Base-by-base conservation (phyloP, 208 protist genomes). In the Wallacemonas sp. region DNA sequence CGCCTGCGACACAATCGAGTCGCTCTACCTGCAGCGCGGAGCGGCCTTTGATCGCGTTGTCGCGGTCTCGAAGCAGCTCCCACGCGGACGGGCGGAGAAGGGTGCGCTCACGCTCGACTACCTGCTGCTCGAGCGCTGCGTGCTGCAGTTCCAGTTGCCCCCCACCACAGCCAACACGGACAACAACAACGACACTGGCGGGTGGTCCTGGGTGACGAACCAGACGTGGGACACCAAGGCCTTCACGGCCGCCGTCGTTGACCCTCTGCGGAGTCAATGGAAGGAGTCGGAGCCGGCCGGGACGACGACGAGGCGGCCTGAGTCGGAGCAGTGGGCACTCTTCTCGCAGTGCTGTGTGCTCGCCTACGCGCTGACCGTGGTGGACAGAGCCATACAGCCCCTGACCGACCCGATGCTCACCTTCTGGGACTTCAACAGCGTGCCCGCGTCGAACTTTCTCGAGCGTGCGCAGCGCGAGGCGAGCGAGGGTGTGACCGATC, bases 401-500 rank as follows among this genome's bases (percentile, higher is more conserved):
- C 71, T 94, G 18, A 72, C 65, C 11, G 77, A 87, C 22, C 63
- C 73, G 5, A 4, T 45, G 29, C 78, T 90, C 44, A 65, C 74
- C 31, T 92, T 94, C 57, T 75, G 80, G 65, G 61, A 87, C 25
- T 67, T 77, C 12, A 65, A 76, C 44, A 44, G 50, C 11, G 57
- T 82, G 3, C 85, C 88, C 3, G 76, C 88, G 57, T 73, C 74
- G 4, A 81, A 88, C 67, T 78, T 87, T 7, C 84, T 89, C 41
- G 74, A 81, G 22, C 57, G 45, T 3, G 32, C 20, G 61, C 63
- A 38, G 44, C 26, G n/a, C 16, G 44, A 29, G 59, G 5, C 41
- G 42, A 39, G 71, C 67, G 18, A 31, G 32, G 3, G 52, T 55
- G 18, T 32, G 4, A 55, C 2, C 10, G 57, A 50, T 32, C 57